Evolutionary conservation across 768 basidiomycete species (phyloP).

Genomic region (Boletus pseudo-olivaceus): DNA sequence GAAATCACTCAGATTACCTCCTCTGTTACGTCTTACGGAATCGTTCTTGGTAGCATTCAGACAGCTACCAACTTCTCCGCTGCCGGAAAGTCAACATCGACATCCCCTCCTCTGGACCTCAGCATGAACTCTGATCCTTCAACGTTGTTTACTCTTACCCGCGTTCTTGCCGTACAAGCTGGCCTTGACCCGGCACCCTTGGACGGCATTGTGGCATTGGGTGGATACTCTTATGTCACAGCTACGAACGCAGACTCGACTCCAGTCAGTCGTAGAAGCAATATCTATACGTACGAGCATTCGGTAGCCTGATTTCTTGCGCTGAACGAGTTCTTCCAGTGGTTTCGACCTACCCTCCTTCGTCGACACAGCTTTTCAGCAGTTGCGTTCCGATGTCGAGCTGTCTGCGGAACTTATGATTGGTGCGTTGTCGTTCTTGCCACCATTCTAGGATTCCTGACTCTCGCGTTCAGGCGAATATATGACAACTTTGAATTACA

Average conservation of each 20-base stretch:
- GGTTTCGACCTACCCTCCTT: slow-evolving; percentile 62
- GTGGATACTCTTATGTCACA: slow-evolving; percentile 58
- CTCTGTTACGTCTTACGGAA: slow-evolving; percentile 58
- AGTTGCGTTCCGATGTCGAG: slow-evolving; percentile 58
- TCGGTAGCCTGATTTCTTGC: background rate
- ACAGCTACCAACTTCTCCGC: slow-evolving; percentile 49
- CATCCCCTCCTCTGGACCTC: slow-evolving; percentile 56
- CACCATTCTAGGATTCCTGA: slow-evolving; percentile 1
- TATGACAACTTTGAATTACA: slow-evolving; percentile 57
- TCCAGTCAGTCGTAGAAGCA: slow-evolving; percentile 37
- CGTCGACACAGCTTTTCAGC: slow-evolving; percentile 63
- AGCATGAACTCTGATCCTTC: slow-evolving; percentile 67
- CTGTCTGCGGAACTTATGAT: slow-evolving; percentile 55
- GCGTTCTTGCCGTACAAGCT: slow-evolving; percentile 62
- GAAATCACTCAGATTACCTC: slow-evolving; percentile 56
- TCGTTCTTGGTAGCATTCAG: slow-evolving; percentile 59
- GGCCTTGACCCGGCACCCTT: slow-evolving; percentile 57
- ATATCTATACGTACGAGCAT: slow-evolving; percentile 49
- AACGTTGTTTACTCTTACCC: slow-evolving; percentile 66
- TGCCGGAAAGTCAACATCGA: slow-evolving; percentile 49
- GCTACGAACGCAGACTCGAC: slow-evolving; percentile 32
- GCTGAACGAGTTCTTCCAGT: slow-evolving; percentile 29
- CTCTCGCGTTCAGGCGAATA: slow-evolving; percentile 50
- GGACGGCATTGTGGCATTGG: slow-evolving; percentile 62
- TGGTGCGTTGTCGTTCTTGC: slow-evolving; percentile 32